A percentile compares a stretch with the other conserved stretches of the same genome.
phyloP scores from a whole-genome alignment of 2,329 filamentous ascomycete genomes.

The Diaporthe destruens region DNA sequence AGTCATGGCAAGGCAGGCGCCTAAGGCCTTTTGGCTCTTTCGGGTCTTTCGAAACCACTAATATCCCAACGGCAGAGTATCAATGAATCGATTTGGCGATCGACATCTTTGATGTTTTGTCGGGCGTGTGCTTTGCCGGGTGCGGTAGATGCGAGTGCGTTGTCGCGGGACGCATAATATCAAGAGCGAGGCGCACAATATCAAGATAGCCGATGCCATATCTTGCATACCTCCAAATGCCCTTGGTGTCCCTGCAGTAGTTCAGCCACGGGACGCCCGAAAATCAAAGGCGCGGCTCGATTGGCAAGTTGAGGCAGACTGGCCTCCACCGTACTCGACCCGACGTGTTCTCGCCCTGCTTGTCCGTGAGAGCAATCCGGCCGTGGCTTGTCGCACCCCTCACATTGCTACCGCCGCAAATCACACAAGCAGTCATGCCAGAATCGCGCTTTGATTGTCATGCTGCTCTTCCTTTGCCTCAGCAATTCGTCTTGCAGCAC shows the following conservation, averaged over 20 bases:
- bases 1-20: slow-evolving; percentile 1
- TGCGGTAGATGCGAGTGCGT: not conserved
- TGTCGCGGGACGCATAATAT: slow-evolving; percentile 25
- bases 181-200: slow-evolving; percentile 34
- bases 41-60: not conserved
- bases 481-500: not conserved
- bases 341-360: not conserved
- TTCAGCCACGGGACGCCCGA: not conserved
- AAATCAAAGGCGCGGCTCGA: slow-evolving; percentile 29
- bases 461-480: not conserved
- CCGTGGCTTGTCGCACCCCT: not conserved
- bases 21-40: not conserved
- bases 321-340: not conserved
- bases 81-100: not conserved
- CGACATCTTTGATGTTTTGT: not conserved
- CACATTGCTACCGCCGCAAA: not conserved
- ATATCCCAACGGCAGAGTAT: not conserved
- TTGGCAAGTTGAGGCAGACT: not conserved
- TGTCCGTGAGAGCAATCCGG: not conserved
- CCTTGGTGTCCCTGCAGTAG: not conserved
- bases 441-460: slow-evolving; percentile 3
- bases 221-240: not conserved
- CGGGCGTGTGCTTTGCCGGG: not conserved
- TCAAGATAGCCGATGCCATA: slow-evolving; percentile 12
- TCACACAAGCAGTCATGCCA: not conserved